phyloP scores from a whole-genome alignment of 2,329 filamentous ascomycete species.

The Hyphodiscus sp. region DNA sequence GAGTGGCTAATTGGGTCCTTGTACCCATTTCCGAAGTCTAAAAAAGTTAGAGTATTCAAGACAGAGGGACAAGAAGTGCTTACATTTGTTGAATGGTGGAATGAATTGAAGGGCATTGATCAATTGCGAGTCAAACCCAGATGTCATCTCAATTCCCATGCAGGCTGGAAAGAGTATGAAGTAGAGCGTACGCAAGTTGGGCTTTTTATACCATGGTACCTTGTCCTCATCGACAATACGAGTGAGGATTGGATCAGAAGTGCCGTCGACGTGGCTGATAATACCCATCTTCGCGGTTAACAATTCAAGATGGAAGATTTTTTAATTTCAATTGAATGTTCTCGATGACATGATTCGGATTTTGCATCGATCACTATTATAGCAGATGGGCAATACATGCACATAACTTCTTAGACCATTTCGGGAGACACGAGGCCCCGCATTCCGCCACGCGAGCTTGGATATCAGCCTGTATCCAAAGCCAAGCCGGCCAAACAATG shows the following conservation, averaged over 20 bases:
- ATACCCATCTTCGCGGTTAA: not conserved
- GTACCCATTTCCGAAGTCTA: conserved; percentile 3
- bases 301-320: no score
- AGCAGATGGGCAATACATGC: no score
- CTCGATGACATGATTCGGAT: no score
- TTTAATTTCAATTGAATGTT: no score
- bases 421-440: no score
- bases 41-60: not conserved
- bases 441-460: no score
- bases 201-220: conserved; percentile 34
- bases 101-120: conserved; percentile 38
- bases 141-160: conserved; percentile 49
- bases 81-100: conserved; percentile 28
- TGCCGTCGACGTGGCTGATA: conserved; percentile 31
- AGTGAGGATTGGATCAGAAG: conserved; percentile 33
- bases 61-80: not conserved
- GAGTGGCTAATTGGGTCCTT: no score
- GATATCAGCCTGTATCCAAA: no score
- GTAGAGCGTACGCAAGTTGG: conserved; percentile 33
- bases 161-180: conserved; percentile 39
- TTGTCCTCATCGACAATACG: conserved; percentile 35
- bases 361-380: no score
- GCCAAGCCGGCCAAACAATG: no score
- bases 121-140: conserved; percentile 46
- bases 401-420: no score